Base-by-base conservation (phyloP, 2,329 filamentous ascomycete species). In the Fusarium heterosporum region DNA sequence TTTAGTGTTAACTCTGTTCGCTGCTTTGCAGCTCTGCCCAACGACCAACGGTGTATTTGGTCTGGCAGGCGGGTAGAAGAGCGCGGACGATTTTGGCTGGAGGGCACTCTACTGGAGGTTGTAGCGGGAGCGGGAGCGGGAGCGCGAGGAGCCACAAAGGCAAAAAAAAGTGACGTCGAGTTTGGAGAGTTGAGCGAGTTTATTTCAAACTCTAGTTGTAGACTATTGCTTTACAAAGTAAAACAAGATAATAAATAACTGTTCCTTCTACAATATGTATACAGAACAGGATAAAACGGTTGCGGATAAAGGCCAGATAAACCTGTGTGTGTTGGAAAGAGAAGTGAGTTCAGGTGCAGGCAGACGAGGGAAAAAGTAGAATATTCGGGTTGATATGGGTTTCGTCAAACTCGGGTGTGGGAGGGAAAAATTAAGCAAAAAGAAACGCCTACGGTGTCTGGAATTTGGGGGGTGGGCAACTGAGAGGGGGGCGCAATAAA, bases 1-100 rank as follows among this genome's bases (percentile, higher is more conserved):
- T 62, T 34, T 59, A 60, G 46, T 52, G 57, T 63, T 48, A 45
- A 64, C 61, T 56, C 61, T 61, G 56, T 66, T 57, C 43, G 68
- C 71, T 73, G 71, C 69, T 69, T 64, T 72, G 70, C 71, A 73
- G 71, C 68, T 62, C 71, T 73, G 71, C 71, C 71, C 71, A 73
- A 73, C 71, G 71, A 73, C 68, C 64, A 63, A 46, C 60, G 59
- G 60, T 63, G 59, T 64, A 39, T 46, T 61, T 57, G 66, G 69
- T 73, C 71, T 73, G 71, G 71, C 71, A 73, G 71, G 53, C 61
- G 59, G 59, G 43, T 66, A 64, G 53, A 63, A 64, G 57, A 66
- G 61, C 64, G 66, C 65, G 55, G 61, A 55, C 62, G 70, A 59
- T 65, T 47, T 70, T 70, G 66, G 51, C 64, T 36, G 59, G 61